Conservation (phyloP, 2,329 filamentous ascomycete species). For the Botrytis cinerea region DNA sequence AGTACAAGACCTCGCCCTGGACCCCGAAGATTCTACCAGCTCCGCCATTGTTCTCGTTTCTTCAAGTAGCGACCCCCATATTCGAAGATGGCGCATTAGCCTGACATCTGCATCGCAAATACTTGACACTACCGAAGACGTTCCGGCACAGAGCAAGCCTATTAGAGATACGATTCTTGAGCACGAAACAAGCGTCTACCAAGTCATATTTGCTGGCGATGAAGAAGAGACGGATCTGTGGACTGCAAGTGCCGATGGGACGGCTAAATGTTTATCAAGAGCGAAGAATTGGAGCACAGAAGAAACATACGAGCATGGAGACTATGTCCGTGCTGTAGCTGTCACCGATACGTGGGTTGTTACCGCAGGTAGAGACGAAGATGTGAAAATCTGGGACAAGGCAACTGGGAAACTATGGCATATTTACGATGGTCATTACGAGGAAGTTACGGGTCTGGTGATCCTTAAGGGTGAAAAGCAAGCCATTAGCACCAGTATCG, state of each 20-base stretch:
- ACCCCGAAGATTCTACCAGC: conserved; percentile 59
- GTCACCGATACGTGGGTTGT: conserved; percentile 76
- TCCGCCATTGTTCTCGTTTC: conserved; percentile 66
- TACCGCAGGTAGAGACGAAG: conserved; percentile 88
- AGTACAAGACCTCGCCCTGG: conserved; percentile 76
- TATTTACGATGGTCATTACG: conserved; percentile 80
- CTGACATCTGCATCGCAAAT: conserved; percentile 56
- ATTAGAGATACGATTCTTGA: conserved; percentile 62
- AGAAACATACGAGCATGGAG: conserved; percentile 75
- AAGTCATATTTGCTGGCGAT: conserved; percentile 69
- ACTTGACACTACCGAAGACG: conserved; percentile 44
- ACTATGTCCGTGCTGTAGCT: conserved; percentile 84
- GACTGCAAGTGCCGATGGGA: conserved; percentile 92
- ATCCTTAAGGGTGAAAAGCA: conserved; percentile 55
- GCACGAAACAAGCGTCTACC: conserved; percentile 91
- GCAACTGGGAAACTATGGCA: conserved; percentile 72
- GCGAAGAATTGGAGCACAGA: conserved; percentile 69
- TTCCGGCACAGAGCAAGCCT: conserved; percentile 32
- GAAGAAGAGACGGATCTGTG: conserved; percentile 69
- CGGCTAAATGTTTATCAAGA: conserved; percentile 75
- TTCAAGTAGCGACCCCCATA: conserved; percentile 77
- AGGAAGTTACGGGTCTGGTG: conserved; percentile 84
- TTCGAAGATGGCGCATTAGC: conserved; percentile 73
- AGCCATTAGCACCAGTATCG: conserved; percentile 83
- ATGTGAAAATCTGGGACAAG: conserved; percentile 86